Conservation (phyloP, 2,329 filamentous ascomycete species). For the Botrytis aclada region DNA sequence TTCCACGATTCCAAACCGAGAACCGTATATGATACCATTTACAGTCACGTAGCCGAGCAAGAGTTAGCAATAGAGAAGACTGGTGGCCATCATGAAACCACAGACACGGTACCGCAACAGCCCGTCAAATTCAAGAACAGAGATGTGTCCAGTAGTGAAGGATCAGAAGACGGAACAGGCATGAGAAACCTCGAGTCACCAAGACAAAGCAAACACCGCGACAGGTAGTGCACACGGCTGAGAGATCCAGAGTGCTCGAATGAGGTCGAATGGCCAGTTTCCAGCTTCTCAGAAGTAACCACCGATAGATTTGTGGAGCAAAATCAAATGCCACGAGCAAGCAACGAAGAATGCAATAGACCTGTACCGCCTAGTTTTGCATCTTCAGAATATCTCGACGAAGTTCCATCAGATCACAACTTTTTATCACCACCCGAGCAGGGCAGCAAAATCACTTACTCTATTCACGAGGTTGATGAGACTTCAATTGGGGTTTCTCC, state of each 20-base stretch:
- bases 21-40: too few species aligned
- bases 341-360: not conserved
- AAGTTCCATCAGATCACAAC: not conserved
- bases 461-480: not conserved
- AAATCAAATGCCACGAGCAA: not conserved
- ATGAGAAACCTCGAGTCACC: not conserved
- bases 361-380: not conserved
- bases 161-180: not conserved
- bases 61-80: not conserved
- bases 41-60: not conserved
- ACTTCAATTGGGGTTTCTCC: not conserved
- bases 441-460: not conserved
- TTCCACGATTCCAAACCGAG: not conserved
- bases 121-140: rapidly evolving
- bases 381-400: not conserved
- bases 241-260: not conserved
- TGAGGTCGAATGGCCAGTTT: not conserved
- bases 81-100: not conserved
- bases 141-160: not conserved
- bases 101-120: not conserved
- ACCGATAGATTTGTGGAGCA: not conserved
- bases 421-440: not conserved
- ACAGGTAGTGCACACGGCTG: not conserved
- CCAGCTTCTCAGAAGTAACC: not conserved
- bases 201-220: not conserved